Evolutionary conservation across 176 grass and related monocot genomes (phyloP).

Genomic region (Eleusine coracana): DNA sequence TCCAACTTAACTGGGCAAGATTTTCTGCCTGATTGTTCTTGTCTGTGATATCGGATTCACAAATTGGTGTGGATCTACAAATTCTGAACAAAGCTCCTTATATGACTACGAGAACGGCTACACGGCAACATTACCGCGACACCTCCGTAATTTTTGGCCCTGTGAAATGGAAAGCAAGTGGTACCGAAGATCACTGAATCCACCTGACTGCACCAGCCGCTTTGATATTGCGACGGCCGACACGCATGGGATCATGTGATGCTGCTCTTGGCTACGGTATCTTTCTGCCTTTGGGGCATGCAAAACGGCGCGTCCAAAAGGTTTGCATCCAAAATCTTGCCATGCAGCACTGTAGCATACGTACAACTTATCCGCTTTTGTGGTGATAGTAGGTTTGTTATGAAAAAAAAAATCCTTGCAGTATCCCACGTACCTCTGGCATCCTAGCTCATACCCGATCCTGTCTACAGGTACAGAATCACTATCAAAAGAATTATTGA

Average conservation of each 20-base stretch:
- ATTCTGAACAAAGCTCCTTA: background rate
- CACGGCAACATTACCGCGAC: background rate
- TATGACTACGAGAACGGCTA: background rate
- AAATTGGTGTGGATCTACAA: background rate
- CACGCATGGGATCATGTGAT: slow-evolving; percentile 51
- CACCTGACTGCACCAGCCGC: slow-evolving; percentile 30
- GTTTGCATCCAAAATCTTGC: background rate
- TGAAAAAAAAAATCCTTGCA: background rate
- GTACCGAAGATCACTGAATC: slow-evolving; percentile 40
- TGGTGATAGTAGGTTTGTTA: background rate
- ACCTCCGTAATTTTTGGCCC: background rate
- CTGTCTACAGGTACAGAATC: slow-evolving; percentile 13
- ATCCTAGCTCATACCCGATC: background rate
- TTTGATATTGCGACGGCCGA: slow-evolving; percentile 17
- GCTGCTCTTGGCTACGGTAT: slow-evolving; percentile 2
- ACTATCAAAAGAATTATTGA: slow-evolving; percentile 8
- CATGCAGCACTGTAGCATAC: background rate
- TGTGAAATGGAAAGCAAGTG: slow-evolving; percentile 17
- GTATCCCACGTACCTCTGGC: background rate
- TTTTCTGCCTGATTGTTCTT: background rate
- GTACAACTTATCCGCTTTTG: background rate
- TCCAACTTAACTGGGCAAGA: background rate
- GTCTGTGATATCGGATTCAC: background rate
- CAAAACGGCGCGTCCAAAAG: slow-evolving; percentile 5
- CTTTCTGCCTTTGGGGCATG: slow-evolving; percentile 27